Percentiles rank a stretch among this genome's conserved stretches.
phyloP scores from a whole-genome alignment of 805 yeast species.

The Wickerhamomyces mucosus region DNA sequence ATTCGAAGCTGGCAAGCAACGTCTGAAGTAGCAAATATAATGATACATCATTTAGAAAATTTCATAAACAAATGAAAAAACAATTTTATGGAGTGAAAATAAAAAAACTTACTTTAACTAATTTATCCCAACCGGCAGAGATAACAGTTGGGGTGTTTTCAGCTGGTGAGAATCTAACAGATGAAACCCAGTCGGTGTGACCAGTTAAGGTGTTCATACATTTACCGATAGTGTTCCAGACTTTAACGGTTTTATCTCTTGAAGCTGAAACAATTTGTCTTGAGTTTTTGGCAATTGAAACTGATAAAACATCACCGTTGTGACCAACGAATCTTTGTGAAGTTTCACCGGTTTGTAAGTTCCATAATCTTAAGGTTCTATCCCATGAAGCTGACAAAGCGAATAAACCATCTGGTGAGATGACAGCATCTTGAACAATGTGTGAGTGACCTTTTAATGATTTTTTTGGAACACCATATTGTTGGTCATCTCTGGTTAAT shows the following conservation, averaged over 20 bases:
- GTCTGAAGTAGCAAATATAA: slow-evolving; percentile 99
- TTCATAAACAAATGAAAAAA: not conserved
- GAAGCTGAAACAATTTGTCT: slow-evolving; percentile 98
- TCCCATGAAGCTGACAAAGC: slow-evolving; percentile 99
- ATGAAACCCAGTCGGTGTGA: slow-evolving; percentile 98
- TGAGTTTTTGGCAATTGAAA: slow-evolving; percentile 91
- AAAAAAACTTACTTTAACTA: slow-evolving; percentile 85
- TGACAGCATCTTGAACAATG: slow-evolving; percentile 96
- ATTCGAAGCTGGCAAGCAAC: slow-evolving; percentile 57
- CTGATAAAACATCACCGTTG: slow-evolving; percentile 95
- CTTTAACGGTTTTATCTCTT: slow-evolving; percentile 97
- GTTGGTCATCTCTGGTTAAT: slow-evolving; percentile 90
- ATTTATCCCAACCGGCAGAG: slow-evolving; percentile 99
- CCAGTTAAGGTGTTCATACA: slow-evolving; percentile 90
- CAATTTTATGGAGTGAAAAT: not conserved
- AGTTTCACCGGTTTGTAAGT: slow-evolving; percentile 87
- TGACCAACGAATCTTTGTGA: slow-evolving; percentile 96
- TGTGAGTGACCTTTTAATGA: slow-evolving; percentile 98
- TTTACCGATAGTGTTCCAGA: slow-evolving; percentile 98
- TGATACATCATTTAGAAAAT: slow-evolving; percentile 56
- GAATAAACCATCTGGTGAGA: slow-evolving; percentile 95
- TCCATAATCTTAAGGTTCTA: slow-evolving; percentile 98
- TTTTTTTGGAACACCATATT: slow-evolving; percentile 97
- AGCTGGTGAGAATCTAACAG: slow-evolving; percentile 93
- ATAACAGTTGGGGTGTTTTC: slow-evolving; percentile 62